Percentiles rank a stretch among this genome's conserved stretches.
Conservation (phyloP, 192 early-diverging fungal genomes). For the Coemansia sp. region DNA sequence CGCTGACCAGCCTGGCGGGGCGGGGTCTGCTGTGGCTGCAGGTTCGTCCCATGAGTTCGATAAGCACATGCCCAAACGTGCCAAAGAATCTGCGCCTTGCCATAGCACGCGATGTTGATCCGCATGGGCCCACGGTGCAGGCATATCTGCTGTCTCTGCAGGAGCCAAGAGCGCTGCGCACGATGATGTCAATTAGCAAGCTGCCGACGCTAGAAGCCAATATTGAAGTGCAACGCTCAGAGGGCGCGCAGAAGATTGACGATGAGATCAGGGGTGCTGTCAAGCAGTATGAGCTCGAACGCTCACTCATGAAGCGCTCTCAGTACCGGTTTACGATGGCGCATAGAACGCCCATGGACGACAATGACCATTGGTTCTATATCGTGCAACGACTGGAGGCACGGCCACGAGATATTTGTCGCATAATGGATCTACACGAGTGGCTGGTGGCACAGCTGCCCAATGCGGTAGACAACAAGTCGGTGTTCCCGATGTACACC, state of each 20-base stretch:
- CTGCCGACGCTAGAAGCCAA: too few species aligned
- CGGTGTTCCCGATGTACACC: conserved; percentile 16
- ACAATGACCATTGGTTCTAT: too few species aligned
- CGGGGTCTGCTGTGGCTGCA: conserved; percentile 13
- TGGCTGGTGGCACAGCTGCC: conserved; percentile 17
- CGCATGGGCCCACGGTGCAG: conserved; percentile 15
- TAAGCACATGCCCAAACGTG: background rate
- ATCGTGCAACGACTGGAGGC: too few species aligned
- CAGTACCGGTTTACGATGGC: too few species aligned
- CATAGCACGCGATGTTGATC: conserved; percentile 15
- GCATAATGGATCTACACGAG: conserved; percentile 18
- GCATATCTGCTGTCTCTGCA: conserved; percentile 4
- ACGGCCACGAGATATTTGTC: conserved; percentile 12
- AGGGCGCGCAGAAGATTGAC: background rate
- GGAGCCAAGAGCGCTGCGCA: too few species aligned
- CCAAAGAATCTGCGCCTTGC: conserved; percentile 1
- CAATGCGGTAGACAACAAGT: conserved; percentile 4
- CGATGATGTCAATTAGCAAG: too few species aligned
- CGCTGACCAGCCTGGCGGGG: conserved; percentile 8
- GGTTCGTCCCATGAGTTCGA: background rate
- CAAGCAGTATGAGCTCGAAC: too few species aligned
- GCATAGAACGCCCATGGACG: too few species aligned
- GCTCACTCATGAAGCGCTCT: too few species aligned
- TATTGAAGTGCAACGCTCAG: background rate
- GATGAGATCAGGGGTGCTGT: background rate